Conservation (phyloP, 805 yeast species). For the Sugiyamaella floridensis region DNA sequence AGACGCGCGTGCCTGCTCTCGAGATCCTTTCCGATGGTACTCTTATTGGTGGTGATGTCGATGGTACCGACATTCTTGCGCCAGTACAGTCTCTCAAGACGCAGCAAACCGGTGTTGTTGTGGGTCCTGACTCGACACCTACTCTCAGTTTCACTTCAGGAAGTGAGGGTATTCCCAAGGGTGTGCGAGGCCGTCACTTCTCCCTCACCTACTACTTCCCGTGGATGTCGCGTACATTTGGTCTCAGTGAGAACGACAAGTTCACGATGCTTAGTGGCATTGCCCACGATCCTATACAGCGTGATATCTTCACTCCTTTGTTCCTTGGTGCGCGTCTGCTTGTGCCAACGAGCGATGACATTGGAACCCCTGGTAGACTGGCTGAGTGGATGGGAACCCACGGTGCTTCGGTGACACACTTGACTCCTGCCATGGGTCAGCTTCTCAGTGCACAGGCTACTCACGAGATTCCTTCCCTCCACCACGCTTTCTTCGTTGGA, state of each 20-base stretch:
- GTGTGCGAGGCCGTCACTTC: constrained; percentile 96
- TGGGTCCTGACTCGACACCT: constrained; percentile 97
- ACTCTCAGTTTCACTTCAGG: constrained; percentile 96
- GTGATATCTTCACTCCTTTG: constrained; percentile 98
- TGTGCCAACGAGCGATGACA: constrained; percentile 95
- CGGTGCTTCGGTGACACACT: constrained; percentile 91
- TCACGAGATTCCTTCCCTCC: constrained; percentile 74
- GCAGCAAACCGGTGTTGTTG: constrained; percentile 75
- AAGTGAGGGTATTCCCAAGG: constrained; percentile 97
- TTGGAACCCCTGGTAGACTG: constrained; percentile 95
- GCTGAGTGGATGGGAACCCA: constrained; percentile 96
- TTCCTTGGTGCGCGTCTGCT: constrained; percentile 89
- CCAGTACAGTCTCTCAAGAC: constrained; percentile 41
- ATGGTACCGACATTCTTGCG: constrained; percentile 44
- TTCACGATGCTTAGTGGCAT: constrained; percentile 98
- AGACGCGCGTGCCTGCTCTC: constrained; percentile 68
- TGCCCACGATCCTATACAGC: constrained; percentile 98
- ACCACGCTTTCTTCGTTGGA: constrained; percentile 97
- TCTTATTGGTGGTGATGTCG: constrained; percentile 42
- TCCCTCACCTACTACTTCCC: constrained; percentile 96
- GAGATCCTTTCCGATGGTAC: constrained; percentile 72
- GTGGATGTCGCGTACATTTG: constrained; percentile 92
- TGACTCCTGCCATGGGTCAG: constrained; percentile 99
- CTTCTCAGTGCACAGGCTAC: constrained; percentile 91
- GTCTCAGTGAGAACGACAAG: constrained; percentile 67